Percentiles rank a stretch among this genome's conserved stretches.
phyloP scores from a whole-genome alignment of 495 filamentous ascomycete species.

The Tuber indicum region DNA sequence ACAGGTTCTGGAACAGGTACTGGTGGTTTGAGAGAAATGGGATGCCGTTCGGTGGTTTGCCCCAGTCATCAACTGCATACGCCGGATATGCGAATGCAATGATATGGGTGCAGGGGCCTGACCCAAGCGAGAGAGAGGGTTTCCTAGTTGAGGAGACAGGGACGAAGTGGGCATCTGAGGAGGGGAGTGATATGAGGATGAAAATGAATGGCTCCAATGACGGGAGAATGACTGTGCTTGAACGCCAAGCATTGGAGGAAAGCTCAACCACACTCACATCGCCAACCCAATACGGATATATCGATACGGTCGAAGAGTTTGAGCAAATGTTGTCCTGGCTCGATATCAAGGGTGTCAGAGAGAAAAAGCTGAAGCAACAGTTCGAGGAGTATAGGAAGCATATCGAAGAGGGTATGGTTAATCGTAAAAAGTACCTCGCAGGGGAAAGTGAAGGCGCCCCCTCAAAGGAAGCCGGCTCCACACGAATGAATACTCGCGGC shows the following conservation, averaged over 20 bases:
- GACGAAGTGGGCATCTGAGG: slow-evolving; percentile 47
- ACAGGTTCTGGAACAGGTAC: slow-evolving; percentile 96
- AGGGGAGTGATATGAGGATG: slow-evolving; percentile 45
- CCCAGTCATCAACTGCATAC: slow-evolving; percentile 75
- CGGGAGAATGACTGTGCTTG: slow-evolving; percentile 71
- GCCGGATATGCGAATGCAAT: slow-evolving; percentile 89
- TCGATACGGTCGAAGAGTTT: slow-evolving; percentile 67
- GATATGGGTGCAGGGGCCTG: slow-evolving; percentile 92
- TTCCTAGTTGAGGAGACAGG: slow-evolving; percentile 56
- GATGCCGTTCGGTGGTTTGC: slow-evolving; percentile 89
- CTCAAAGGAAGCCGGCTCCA: slow-evolving; percentile 52
- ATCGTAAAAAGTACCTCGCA: slow-evolving; percentile 63
- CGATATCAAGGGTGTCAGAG: slow-evolving; percentile 73
- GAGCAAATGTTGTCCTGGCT: slow-evolving; percentile 81
- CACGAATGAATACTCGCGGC: slow-evolving; percentile 69
- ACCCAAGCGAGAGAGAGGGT: slow-evolving; percentile 78
- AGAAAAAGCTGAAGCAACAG: slow-evolving; percentile 78
- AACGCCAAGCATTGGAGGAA: slow-evolving; percentile 82
- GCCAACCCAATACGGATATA: slow-evolving; percentile 84
- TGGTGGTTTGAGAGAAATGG: slow-evolving; percentile 99
- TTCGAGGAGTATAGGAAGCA: slow-evolving; percentile 66
- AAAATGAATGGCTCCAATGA: slow-evolving; percentile 51
- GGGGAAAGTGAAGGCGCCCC: slow-evolving; percentile 52
- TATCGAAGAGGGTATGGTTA: slow-evolving; percentile 74
- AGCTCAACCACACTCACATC: slow-evolving; percentile 68